Evolutionary conservation across 345 rosid genomes (phyloP).

Genomic region (Salix viminalis): DNA sequence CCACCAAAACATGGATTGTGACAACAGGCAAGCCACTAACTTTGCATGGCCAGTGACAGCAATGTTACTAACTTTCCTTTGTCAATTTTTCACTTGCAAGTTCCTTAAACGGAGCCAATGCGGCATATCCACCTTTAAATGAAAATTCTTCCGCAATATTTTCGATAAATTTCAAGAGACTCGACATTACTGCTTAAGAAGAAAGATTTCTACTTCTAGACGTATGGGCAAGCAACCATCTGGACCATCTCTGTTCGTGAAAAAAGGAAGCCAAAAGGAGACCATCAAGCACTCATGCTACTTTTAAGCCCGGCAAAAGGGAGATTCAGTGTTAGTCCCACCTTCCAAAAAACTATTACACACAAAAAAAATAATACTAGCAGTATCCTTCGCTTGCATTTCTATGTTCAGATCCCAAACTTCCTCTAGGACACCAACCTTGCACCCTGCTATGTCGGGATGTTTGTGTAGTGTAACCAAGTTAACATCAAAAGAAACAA

Average conservation of each 20-base stretch:
- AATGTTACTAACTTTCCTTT: background rate
- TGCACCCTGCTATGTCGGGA: background rate
- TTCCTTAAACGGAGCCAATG: constrained; percentile 11
- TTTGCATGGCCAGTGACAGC: constrained; percentile 6
- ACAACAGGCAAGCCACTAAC: constrained; percentile 3
- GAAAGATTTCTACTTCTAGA: background rate
- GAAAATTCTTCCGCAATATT: background rate
- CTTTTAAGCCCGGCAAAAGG: background rate
- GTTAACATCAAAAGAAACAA: background rate
- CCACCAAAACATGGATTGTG: background rate
- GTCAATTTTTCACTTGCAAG: background rate
- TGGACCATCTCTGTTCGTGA: background rate
- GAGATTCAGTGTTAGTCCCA: background rate
- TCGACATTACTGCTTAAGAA: background rate
- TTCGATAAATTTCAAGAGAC: background rate
- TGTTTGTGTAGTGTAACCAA: background rate
- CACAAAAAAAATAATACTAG: too few relatives aligned
- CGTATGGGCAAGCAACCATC: background rate
- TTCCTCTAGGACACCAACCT: background rate
- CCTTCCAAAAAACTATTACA: background rate
- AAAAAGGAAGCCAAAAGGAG: background rate
- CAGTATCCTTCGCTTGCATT: background rate
- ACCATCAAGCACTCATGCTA: background rate
- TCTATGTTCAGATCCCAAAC: background rate
- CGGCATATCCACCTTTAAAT: background rate